A percentile compares a stretch with the other conserved stretches of the same genome.
Evolutionary conservation across 768 basidiomycete species (phyloP).

Genomic region (Serendipita indica): DNA sequence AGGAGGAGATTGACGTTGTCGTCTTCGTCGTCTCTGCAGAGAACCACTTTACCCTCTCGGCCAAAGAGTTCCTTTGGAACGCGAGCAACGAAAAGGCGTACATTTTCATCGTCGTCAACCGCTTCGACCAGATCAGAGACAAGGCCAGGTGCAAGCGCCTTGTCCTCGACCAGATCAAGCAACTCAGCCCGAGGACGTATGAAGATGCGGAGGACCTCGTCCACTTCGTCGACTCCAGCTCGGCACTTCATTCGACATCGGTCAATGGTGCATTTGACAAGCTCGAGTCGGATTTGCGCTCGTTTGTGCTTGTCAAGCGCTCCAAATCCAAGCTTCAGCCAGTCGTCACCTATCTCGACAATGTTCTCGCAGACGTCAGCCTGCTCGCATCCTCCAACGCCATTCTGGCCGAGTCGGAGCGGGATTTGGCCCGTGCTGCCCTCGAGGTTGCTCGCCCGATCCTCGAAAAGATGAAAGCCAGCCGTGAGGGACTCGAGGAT

Average conservation of each 20-base stretch:
- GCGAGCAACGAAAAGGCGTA: conserved; percentile 96
- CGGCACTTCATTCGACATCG: conserved; percentile 49
- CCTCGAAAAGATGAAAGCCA: conserved; percentile 72
- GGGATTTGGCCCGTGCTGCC: conserved; percentile 54
- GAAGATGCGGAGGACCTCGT: conserved; percentile 87
- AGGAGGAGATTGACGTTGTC: conserved; percentile 96
- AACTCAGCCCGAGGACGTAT: conserved; percentile 82
- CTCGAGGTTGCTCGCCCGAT: conserved; percentile 59
- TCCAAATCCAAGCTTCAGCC: conserved; percentile 94
- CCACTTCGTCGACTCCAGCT: conserved; percentile 91
- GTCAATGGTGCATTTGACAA: conserved; percentile 64
- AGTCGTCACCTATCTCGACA: conserved; percentile 76
- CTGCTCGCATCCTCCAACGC: conserved; percentile 75
- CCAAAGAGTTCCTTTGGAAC: conserved; percentile 83
- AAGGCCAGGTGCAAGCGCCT: conserved; percentile 81
- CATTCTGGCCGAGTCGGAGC: conserved; percentile 68
- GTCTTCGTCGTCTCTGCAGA: conserved; percentile 97
- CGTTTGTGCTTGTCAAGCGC: conserved; percentile 91
- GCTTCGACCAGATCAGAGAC: conserved; percentile 89
- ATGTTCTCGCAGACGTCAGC: conserved; percentile 82
- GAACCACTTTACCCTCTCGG: conserved; percentile 95
- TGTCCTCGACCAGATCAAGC: conserved; percentile 86
- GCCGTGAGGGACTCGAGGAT: conserved; percentile 62
- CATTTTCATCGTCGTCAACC: conserved; percentile 97
- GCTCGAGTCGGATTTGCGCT: conserved; percentile 78